A percentile compares a stretch with the other conserved stretches of the same genome.
Conservation (phyloP, 2,329 filamentous ascomycete genomes). For the Pseudofabraea citricarpa region DNA sequence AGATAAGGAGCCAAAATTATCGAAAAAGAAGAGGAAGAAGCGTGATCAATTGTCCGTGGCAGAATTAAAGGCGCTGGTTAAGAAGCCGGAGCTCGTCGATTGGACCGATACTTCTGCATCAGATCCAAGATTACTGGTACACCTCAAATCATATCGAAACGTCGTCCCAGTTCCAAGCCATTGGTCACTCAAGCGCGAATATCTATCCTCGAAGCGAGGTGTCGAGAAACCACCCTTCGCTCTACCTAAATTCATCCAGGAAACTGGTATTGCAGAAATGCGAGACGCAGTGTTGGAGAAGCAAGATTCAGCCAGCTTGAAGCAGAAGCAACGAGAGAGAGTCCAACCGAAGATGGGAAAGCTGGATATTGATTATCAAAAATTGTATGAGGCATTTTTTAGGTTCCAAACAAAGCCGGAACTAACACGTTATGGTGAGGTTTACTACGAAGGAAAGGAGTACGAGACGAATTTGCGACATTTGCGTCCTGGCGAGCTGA, state of each 20-base stretch:
- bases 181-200: conserved; percentile 96
- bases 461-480: conserved; percentile 92
- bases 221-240: conserved; percentile 94
- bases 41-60: conserved; percentile 90
- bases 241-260: conserved; percentile 92
- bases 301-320: conserved; percentile 84
- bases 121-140: conserved; percentile 82
- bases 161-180: conserved; percentile 91
- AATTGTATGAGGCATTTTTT: conserved; percentile 98
- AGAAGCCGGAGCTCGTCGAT: conserved; percentile 89
- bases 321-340: conserved; percentile 92
- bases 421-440: conserved; percentile 90
- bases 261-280: conserved; percentile 98
- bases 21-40: conserved; percentile 92
- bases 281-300: conserved; percentile 94
- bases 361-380: conserved; percentile 97
- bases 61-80: conserved; percentile 87
- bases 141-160: conserved; percentile 93
- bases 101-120: conserved; percentile 94
- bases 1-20: conserved; percentile 62
- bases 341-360: conserved; percentile 96
- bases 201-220: conserved; percentile 92
- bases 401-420: conserved; percentile 94
- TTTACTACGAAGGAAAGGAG: conserved; percentile 99
- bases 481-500: conserved; percentile 83